These are phyloP conservation scores for Rubroboletus pulcherrimus DNA, from an alignment of 768 basidiomycete genomes.

Conservation along the genomic window DNA sequence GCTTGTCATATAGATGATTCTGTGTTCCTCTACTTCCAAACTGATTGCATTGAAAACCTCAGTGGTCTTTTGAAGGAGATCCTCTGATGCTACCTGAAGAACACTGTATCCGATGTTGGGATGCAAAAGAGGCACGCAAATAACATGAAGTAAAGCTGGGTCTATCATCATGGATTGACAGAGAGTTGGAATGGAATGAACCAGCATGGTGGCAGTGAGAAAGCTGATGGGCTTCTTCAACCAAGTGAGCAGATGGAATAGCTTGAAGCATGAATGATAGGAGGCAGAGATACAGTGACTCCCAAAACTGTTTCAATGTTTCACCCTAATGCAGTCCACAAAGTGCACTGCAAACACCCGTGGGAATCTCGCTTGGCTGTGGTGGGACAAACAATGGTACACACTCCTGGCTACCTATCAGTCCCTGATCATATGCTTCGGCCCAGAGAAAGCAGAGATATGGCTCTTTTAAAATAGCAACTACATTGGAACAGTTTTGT, in stretches of 20 bases:
- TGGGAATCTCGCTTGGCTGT: no score
- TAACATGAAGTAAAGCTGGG: not conserved
- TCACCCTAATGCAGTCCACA: no score
- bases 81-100: no score
- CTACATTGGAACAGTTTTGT: no score
- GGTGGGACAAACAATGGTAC: no score
- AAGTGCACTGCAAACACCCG: no score
- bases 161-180: conserved; percentile 5
- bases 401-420: no score
- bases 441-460: no score
- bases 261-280: conserved; percentile 10
- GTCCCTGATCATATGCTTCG: no score
- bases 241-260: conserved; percentile 1
- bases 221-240: conserved; percentile 11
- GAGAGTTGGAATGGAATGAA: not conserved
- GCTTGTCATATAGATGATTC: conserved; percentile 7
- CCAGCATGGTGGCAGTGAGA: conserved; percentile 5
- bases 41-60: not conserved
- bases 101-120: conserved; percentile 1
- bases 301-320: no score
- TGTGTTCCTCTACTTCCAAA: not conserved
- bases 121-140: not conserved
- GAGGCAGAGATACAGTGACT: not conserved
- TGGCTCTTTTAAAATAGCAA: no score
- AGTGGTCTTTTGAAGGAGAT: not conserved